Conservation (phyloP, 2,329 filamentous ascomycete species). For the Dothistroma pini region DNA sequence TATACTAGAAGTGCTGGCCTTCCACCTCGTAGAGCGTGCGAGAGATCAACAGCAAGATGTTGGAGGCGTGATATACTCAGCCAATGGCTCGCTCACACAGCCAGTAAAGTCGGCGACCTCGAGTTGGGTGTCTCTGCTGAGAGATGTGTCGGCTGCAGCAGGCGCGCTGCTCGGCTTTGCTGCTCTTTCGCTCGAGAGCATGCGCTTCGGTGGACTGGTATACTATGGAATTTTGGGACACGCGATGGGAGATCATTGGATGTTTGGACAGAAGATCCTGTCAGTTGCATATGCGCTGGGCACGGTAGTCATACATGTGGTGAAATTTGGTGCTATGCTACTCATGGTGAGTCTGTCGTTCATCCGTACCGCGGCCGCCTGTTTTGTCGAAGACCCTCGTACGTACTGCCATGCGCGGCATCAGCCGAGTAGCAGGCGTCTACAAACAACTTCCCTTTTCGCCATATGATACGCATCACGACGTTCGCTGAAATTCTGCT, state of each 20-base stretch:
- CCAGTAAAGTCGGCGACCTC: conserved; percentile 12
- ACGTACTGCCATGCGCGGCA: too few relatives aligned
- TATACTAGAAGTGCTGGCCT: conserved; percentile 39
- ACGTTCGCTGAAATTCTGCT: background rate
- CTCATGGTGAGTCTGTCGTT: conserved; percentile 30
- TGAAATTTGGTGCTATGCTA: conserved; percentile 25
- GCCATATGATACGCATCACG: background rate
- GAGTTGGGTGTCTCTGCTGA: conserved; percentile 18
- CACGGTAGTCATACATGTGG: conserved; percentile 24
- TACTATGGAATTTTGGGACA: conserved; percentile 25
- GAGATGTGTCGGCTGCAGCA: conserved; percentile 32
- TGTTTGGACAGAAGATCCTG: conserved; percentile 23
- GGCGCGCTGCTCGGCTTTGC: conserved; percentile 26
- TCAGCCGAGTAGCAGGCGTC: too few relatives aligned
- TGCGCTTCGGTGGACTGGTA: conserved; percentile 26
- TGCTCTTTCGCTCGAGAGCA: conserved; percentile 27
- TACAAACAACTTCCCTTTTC: too few relatives aligned
- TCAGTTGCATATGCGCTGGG: conserved; percentile 20
- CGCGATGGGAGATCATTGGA: conserved; percentile 23
- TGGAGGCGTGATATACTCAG: conserved; percentile 35
- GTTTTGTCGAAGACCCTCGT: background rate
- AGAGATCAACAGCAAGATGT: conserved; percentile 24
- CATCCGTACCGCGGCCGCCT: background rate
- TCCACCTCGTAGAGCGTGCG: conserved; percentile 41
- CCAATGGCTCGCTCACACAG: conserved; percentile 34